These are phyloP conservation scores for Turritis glabra DNA, from an alignment of 345 rosid species.

Conservation along the genomic window DNA sequence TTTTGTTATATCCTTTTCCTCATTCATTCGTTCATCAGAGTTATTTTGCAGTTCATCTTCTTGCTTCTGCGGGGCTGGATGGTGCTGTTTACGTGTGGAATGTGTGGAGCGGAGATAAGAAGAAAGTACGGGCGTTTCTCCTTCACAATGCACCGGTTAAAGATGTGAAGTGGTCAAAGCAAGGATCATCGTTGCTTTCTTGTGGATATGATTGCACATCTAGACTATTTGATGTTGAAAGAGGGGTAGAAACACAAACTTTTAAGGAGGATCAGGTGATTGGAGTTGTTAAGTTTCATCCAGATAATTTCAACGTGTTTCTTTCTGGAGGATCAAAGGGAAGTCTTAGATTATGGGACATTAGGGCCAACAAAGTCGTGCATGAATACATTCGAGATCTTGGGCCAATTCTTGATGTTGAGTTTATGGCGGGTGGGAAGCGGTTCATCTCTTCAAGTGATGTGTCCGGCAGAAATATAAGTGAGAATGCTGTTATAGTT, in stretches of 20 bases:
- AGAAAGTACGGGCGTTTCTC: conserved; percentile 55
- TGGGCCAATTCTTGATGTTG: conserved; percentile 82
- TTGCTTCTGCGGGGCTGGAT: conserved; percentile 90
- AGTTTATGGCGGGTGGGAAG: conserved; percentile 62
- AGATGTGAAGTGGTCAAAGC: conserved; percentile 72
- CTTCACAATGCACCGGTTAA: conserved; percentile 70
- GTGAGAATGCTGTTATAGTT: conserved; percentile 74
- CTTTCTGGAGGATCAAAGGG: conserved; percentile 87
- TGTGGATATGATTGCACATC: conserved; percentile 80
- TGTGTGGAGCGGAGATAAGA: conserved; percentile 68
- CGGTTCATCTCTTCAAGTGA: conserved; percentile 81
- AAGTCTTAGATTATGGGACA: conserved; percentile 75
- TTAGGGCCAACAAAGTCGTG: conserved; percentile 57
- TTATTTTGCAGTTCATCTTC: conserved; percentile 81
- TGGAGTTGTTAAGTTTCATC: conserved; percentile 66
- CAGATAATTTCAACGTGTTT: conserved; percentile 62
- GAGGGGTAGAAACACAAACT: conserved; percentile 55
- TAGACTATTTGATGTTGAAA: conserved; percentile 75
- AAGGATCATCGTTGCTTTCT: conserved; percentile 60
- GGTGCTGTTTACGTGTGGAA: conserved; percentile 71
- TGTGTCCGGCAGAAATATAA: conserved; percentile 65
- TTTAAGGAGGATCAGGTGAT: conserved; percentile 77
- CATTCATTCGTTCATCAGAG: conserved; percentile 53
- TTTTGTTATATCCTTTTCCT: conserved; percentile 21
- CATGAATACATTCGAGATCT: conserved; percentile 58